Base-by-base conservation (phyloP, 2,329 filamentous ascomycete species). In the Fusarium luffae region DNA sequence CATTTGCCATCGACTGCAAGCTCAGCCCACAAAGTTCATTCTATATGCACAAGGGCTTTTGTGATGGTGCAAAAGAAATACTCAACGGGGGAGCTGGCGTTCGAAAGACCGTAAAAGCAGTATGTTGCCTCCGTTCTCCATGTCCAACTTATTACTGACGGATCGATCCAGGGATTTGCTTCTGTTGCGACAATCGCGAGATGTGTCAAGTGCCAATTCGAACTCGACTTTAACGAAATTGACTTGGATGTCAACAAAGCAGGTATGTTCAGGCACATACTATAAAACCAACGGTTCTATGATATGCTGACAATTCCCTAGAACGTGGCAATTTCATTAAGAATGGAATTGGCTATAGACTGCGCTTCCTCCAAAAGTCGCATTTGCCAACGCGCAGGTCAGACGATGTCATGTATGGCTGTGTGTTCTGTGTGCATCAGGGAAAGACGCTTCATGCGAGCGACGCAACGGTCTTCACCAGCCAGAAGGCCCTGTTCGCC, bases 381-480 rank as follows among this genome's bases (percentile, higher is more conserved):
- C 86, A 89, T 72, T 59, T 89, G 8, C 75, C 82, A 1, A 83
- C 84, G 7, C 82, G 82, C 56, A 79, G 83, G 16, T 78, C 84
- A 18, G 86, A 88, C 44, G 86, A 88, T 63, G 80, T 85, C 54
- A 74, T 86, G 46, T 89, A 86, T 70, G 85, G 79, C 5, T 89
- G 86, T 65, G 67, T 86, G 2, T 88, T 89, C 71, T 89, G 86
- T 72, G 77, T 87, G 6, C 80, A 84, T 7, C 65, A 79, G 19
- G 85, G 85, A 1, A 79, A 74, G n/a, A 87, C 85, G 0, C 75
- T 83, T 4, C 84, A 88, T 50, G 82, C 85, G 58, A 85, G 84
- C 68, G 86, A 89, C 49, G 83, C 86, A 4, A 88, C 86, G 1
- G 84, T 88, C 11, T 88, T 88, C 75, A 85, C 86, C 73, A 84